These are phyloP conservation scores for Carex littledalei DNA, from an alignment of 176 grass and related monocot species.

Conservation along the genomic window DNA sequence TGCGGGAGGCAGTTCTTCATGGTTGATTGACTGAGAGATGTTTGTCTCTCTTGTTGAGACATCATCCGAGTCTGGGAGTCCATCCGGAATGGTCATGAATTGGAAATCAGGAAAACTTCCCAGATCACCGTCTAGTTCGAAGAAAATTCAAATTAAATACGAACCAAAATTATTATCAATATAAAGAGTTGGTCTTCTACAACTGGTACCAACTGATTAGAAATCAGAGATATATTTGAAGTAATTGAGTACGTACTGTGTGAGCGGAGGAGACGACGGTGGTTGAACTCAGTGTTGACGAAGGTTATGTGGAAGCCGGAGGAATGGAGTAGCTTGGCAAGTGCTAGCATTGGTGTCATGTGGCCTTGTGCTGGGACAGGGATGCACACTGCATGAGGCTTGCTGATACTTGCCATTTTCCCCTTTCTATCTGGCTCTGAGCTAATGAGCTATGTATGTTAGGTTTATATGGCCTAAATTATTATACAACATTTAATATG, in stretches of 20 bases:
- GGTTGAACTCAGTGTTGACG: slow-evolving; percentile 52
- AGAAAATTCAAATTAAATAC: not conserved
- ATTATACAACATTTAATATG: not conserved
- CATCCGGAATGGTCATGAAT: slow-evolving; percentile 47
- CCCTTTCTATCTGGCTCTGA: not conserved
- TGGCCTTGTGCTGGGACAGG: slow-evolving; percentile 14
- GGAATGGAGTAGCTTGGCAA: slow-evolving; percentile 22
- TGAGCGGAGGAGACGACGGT: slow-evolving; percentile 13
- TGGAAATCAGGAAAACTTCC: not conserved
- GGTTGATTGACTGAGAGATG: slow-evolving; percentile 33
- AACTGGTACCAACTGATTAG: not conserved
- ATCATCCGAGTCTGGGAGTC: slow-evolving; percentile 29
- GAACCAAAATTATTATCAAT: not conserved
- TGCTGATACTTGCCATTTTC: not conserved
- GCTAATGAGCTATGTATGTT: not conserved
- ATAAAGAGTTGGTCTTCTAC: not conserved
- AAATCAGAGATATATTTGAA: not conserved
- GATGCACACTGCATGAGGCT: slow-evolving; percentile 15
- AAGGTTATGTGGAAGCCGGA: slow-evolving; percentile 46
- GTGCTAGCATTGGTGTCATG: not conserved
- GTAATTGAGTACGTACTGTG: not conserved
- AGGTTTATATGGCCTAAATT: not conserved
- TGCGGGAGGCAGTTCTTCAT: slow-evolving; percentile 24
- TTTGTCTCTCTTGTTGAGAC: slow-evolving; percentile 48
- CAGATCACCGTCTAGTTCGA: not conserved